Evolutionary conservation across 768 basidiomycete genomes (phyloP), one percentile per base, ranked within the genome.

Genomic region (Strobilomyces confusus): DNA sequence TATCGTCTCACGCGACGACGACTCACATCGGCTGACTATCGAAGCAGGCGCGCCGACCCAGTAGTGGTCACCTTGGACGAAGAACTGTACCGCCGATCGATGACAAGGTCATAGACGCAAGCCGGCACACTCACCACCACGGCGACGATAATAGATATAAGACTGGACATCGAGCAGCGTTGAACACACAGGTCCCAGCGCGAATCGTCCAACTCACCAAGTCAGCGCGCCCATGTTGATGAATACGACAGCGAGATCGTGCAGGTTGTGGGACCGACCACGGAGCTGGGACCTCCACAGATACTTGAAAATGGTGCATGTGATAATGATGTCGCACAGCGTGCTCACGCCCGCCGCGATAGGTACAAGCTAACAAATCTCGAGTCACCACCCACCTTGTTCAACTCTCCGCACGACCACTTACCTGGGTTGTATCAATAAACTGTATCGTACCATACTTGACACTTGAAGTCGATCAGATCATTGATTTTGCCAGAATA

Each of bases 221-320:
- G 59, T 60, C 32, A 59, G 7, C 3, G 49, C 51, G 12, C 58
- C 58, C 59, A 59, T 59, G 19, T 59, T 52, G 33, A 60, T 22
- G 9, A 59, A 60, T 3, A 60, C 46, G 5, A 60, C n/a, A 0
- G 53, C 58, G 1, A 60, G 23, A 12, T 51, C 54, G 9, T 54
- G 58, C 13, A 59, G 3, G 25, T 48, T 5, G 9, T 38, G 44
- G 25, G 45, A 42, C 12, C 46, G 48, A 14, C 48, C 29, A 2
- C 58, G 49, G 15, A 59, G 43, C 22, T 60, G 54, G 0, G 54
- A 60, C 9, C 33, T 41, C 59, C 58, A 59, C 15, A 60, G 8
- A 17, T 33, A 17, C 37, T 38, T 59, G 46, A 59, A 56, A 9
- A 60, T 48, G 8, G 48, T 56, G 34, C 1, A 8, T 0, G 59